Evolutionary conservation across 805 yeast species (phyloP).

Genomic region (Candida qinlingensis): DNA sequence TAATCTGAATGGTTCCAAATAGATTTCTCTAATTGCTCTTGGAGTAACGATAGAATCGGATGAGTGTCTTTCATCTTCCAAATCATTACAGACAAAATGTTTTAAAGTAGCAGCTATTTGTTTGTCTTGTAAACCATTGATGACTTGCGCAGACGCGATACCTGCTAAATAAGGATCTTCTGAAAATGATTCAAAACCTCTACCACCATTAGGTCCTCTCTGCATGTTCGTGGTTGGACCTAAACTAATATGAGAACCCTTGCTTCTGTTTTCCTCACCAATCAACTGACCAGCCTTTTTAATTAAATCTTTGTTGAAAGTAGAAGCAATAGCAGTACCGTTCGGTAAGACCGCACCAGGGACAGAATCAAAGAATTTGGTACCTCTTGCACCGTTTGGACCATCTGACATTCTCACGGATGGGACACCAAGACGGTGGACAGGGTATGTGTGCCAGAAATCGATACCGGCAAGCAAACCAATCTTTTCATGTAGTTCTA

Average conservation of each 20-base stretch:
- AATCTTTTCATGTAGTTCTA: constrained; percentile 25
- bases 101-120: constrained; percentile 53
- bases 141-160: constrained; percentile 39
- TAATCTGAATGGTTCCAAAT: constrained; percentile 57
- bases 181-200: constrained; percentile 57
- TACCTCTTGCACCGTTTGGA: constrained; percentile 61
- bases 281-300: constrained; percentile 43
- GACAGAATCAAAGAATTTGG: constrained; percentile 43
- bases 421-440: constrained; percentile 38
- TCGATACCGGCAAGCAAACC: constrained; percentile 37
- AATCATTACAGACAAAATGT: constrained; percentile 60
- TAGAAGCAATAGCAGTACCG: constrained; percentile 55
- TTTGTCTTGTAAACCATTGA: constrained; percentile 49
- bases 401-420: constrained; percentile 49
- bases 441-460: constrained; percentile 44
- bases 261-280: constrained; percentile 49
- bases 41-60: constrained; percentile 47
- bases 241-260: constrained; percentile 45
- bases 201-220: constrained; percentile 55
- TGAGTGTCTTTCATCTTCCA: constrained; percentile 48
- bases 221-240: constrained; percentile 51
- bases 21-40: constrained; percentile 61
- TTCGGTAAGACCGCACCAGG: constrained; percentile 54
- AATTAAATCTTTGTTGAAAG: constrained; percentile 47
- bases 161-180: constrained; percentile 56